Base-by-base conservation (phyloP, 2,329 filamentous ascomycete species). In the Claviceps pazoutovae region DNA sequence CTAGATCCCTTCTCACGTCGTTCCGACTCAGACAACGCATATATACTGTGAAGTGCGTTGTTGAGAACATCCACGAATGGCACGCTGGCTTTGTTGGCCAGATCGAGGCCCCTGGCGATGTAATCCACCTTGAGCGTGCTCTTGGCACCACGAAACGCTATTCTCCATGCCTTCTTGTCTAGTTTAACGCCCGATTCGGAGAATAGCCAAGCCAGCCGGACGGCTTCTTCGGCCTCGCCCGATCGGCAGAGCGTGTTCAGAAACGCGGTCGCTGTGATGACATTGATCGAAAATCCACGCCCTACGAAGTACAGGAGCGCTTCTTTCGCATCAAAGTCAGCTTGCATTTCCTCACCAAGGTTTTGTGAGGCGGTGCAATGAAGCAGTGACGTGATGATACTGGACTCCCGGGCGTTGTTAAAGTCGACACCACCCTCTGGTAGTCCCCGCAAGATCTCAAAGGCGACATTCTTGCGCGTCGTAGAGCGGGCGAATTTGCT, bases 81-180 rank as follows among this genome's bases (percentile, higher is more conserved):
- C 46, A 69, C 71, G 4, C 73, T 64, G 49, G 83, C 71, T 45
- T 84, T 72, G 36, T 71, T 68, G 44, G 66, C 67, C 1, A 70
- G 59, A 11, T 67, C 69, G 30, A 69, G 55, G 1, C 66, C 61
- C 36, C 59, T 59, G 16, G 55, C 52, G n/a, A 88, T 71, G 26
- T 74, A 73, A 3, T 71, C 64, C 4, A 74, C 69, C 54, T 86
- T 74, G 23, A 72, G 65, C 19, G 71, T 71, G 4, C 64, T 62
- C 57, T 88, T 87, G 49, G 86, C 84, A 36, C 84, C 83, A 53
- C 83, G 78, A 43, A 95, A 74, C 37, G 95, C 70, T 30, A 81
- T 80, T 1, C 81, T 73, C 62, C 83, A 87, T 0, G 87, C 83
- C 56, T 80, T 76, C 0, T 68, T 67, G 62, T 94, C 82, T 0